Evolutionary conservation across 2,329 filamentous ascomycete species (phyloP).

Genomic region (Tolypocladium ovalisporum): DNA sequence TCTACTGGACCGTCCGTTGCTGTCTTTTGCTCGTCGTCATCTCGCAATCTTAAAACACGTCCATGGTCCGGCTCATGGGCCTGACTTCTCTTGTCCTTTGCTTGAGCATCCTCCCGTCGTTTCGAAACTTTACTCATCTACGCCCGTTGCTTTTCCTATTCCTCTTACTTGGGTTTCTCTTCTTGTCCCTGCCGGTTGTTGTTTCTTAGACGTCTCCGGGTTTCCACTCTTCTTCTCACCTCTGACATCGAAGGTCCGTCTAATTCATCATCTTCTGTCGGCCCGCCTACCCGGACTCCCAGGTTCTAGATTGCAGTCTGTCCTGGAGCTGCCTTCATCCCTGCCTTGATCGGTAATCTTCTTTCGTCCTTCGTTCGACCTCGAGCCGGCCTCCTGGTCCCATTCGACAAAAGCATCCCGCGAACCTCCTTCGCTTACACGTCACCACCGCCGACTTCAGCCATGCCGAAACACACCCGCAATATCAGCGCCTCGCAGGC

Average conservation of each 20-base stretch:
- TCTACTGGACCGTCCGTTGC: conserved; percentile 2
- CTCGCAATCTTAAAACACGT: conserved; percentile 8
- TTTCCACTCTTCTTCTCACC: conserved; percentile 15
- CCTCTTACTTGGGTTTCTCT: neutral
- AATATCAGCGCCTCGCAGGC: conserved; percentile 23
- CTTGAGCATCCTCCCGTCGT: conserved; percentile 3
- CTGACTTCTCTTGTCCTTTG: conserved; percentile 9
- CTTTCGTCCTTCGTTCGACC: conserved; percentile 4
- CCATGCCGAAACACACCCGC: conserved; percentile 35
- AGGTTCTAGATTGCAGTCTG: neutral
- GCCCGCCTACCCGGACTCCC: neutral
- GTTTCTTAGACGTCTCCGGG: conserved; percentile 1
- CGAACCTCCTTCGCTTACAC: conserved; percentile 3
- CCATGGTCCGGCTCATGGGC: conserved; percentile 8
- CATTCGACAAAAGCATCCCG: neutral
- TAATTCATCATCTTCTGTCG: neutral
- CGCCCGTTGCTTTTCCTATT: neutral
- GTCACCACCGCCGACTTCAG: conserved; percentile 12
- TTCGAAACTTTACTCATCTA: conserved; percentile 5
- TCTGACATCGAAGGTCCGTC: conserved; percentile 2
- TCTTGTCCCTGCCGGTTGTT: conserved; percentile 11
- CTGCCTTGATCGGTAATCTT: conserved; percentile 7
- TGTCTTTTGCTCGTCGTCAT: conserved; percentile 3
- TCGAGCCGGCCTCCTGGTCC: conserved; percentile 5
- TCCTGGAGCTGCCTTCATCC: neutral